Evolutionary conservation across 805 yeast genomes (phyloP).

Genomic region (Torulaspora quercuum): DNA sequence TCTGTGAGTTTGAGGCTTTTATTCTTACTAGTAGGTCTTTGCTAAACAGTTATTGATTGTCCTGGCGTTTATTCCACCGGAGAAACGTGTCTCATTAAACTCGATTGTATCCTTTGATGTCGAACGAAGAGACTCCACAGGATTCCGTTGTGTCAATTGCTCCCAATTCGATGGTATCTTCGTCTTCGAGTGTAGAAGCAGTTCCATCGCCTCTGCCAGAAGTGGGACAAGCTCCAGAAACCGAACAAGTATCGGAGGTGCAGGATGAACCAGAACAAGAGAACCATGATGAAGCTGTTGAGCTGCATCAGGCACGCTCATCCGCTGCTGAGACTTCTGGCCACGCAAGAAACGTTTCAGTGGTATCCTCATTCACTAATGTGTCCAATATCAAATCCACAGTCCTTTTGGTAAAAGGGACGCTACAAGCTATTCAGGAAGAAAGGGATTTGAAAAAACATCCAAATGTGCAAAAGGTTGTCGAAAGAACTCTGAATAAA

Average conservation of each 20-base stretch:
- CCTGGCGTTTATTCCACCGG: too few species aligned
- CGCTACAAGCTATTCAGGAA: conserved; percentile 54
- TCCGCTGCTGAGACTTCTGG: conserved; percentile 2
- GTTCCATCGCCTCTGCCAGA: conserved; percentile 11
- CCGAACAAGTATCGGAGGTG: conserved; percentile 14
- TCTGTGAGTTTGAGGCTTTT: background rate
- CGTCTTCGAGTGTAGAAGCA: conserved; percentile 9
- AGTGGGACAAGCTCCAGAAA: conserved; percentile 27
- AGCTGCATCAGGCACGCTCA: conserved; percentile 21
- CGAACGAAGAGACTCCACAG: conserved; percentile 18
- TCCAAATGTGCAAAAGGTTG: conserved; percentile 35
- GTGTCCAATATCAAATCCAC: conserved; percentile 34
- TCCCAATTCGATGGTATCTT: conserved; percentile 14
- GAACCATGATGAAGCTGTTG: conserved; percentile 29
- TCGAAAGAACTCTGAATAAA: conserved; percentile 35
- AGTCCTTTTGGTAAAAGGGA: conserved; percentile 47
- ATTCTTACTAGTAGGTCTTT: too few species aligned
- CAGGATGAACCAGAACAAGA: conserved; percentile 16
- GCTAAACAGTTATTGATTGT: too few species aligned
- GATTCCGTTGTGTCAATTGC: conserved; percentile 19
- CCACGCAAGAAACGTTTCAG: conserved; percentile 18
- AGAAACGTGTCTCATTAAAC: background rate
- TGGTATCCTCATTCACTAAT: conserved; percentile 8
- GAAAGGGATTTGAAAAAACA: conserved; percentile 59
- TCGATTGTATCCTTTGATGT: conserved; percentile 9